Percentiles rank a stretch among this genome's conserved stretches.
Conservation (phyloP, 176 grass and related monocot genomes). For the Pontederia crassipes region DNA sequence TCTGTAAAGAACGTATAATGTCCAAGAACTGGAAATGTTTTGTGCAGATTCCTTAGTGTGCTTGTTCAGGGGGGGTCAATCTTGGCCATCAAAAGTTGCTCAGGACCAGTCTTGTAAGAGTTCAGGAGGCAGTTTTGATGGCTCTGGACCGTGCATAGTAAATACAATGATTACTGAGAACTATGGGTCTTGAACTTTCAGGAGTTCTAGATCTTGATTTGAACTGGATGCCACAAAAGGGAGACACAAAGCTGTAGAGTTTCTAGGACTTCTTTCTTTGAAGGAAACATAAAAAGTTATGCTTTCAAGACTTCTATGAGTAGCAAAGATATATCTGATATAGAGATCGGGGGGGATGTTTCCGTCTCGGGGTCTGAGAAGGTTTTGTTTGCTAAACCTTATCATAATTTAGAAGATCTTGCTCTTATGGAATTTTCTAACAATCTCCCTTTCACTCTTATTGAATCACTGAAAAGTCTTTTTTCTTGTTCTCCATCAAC, state of each 20-base stretch:
- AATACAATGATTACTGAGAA: constrained; percentile 35
- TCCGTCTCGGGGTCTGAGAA: constrained; percentile 77
- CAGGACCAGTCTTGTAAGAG: constrained; percentile 34
- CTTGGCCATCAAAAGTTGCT: too few species aligned
- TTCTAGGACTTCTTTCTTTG: constrained; percentile 54
- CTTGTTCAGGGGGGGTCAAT: too few species aligned
- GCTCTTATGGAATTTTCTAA: background rate
- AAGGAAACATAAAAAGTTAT: constrained; percentile 31
- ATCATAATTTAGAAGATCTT: background rate
- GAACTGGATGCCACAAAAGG: constrained; percentile 59
- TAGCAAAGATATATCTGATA: constrained; percentile 20
- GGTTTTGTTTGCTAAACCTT: constrained; percentile 21
- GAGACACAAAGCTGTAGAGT: constrained; percentile 55
- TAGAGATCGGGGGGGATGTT: constrained; percentile 34
- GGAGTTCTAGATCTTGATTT: constrained; percentile 48
- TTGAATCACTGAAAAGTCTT: constrained; percentile 74
- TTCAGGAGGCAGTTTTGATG: constrained; percentile 38
- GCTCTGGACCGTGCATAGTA: constrained; percentile 25
- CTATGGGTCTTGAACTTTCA: constrained; percentile 45
- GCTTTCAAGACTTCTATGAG: constrained; percentile 34
- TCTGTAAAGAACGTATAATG: too few species aligned
- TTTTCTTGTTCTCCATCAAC: constrained; percentile 60
- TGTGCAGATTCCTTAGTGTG: too few species aligned
- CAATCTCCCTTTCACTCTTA: constrained; percentile 40
- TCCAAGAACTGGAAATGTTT: too few species aligned